Base-by-base conservation (phyloP, 2,329 filamentous ascomycete species). In the Fusarium kyushuense region DNA sequence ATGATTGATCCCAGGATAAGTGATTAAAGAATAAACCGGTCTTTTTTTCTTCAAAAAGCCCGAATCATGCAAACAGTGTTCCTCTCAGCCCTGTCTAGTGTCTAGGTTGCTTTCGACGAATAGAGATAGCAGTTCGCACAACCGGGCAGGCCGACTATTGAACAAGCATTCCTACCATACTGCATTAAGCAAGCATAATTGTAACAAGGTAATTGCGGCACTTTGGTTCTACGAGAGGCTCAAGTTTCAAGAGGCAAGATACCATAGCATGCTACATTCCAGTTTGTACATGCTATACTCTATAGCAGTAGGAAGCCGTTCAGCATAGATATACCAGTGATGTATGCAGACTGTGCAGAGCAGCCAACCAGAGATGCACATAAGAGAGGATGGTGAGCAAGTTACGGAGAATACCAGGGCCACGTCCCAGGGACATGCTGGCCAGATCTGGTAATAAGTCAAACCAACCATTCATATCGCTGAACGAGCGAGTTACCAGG, bases 31-130 rank as follows among this genome's bases (percentile, higher is more conserved):
- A 30, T 19, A 40, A 32, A 25, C 30, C n/a, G 35, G 35, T 40
- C 19, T 49, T 16, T 48, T n/a, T 42, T 7, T 19, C n/a, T 12
- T 38, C 35, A 19, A 30, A 19, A 19, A 45, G 6, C 17, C n/a
- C 42, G 25, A 45, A 19, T 25, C 25, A n/a, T 42, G 21, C 8
- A 41, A 23, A 43, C 35, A 41, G 19, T 45, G 21, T n/a, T 33
- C 32, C 47, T 58, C 48, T 72, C 70, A 72, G 70, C 70, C 70
- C 70, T 72, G 68, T 57, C 67, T 60, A 72, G 46, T 36, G 35
- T 38, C 43, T 59, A 25, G 48, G 52, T 41, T 43, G 36, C 46
- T 36, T 40, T 46, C 9, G 45, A 65, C 55, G 29, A 51, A 61
- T 41, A 27, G 30, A 63, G 46, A 42, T 54, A 65, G 54, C 40